Evolutionary conservation across 192 early-diverging fungal genomes (phyloP).

Genomic region (Backusella macrospora): DNA sequence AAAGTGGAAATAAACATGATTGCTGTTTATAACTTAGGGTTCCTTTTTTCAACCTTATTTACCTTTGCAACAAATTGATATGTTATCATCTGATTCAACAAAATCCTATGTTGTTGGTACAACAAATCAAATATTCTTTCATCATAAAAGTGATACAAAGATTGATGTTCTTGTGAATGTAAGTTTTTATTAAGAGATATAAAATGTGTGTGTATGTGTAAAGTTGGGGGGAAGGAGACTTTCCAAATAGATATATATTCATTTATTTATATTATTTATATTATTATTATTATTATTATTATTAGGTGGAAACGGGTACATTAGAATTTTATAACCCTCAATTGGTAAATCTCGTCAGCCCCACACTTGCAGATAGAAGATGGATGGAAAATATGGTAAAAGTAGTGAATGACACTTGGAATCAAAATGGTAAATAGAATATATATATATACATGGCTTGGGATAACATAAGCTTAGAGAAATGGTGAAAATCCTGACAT

Average conservation of each 20-base stretch:
- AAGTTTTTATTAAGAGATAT: slow-evolving; percentile 34
- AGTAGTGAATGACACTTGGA: slow-evolving; percentile 60
- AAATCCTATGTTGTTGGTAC: slow-evolving; percentile 77
- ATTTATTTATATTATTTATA: neutral
- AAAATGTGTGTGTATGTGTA: neutral
- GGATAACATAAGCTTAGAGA: neutral
- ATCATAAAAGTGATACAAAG: slow-evolving; percentile 64
- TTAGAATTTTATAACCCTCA: slow-evolving; percentile 70
- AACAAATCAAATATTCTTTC: slow-evolving; percentile 78
- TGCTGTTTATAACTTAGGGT: too few species aligned
- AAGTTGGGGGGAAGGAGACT: neutral
- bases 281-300: too few species aligned
- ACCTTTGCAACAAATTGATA: slow-evolving; percentile 83
- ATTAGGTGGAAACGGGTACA: slow-evolving; percentile 75
- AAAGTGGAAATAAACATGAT: too few species aligned
- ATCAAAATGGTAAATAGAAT: slow-evolving; percentile 49
- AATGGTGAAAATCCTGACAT: neutral
- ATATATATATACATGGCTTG: neutral
- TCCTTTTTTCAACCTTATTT: slow-evolving; percentile 84
- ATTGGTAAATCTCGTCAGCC: slow-evolving; percentile 50
- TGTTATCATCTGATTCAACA: slow-evolving; percentile 65
- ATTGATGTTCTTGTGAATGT: slow-evolving; percentile 81
- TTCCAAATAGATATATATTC: neutral
- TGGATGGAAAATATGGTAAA: slow-evolving; percentile 82
- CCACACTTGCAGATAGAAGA: slow-evolving; percentile 72